Evolutionary conservation across 441 rosid genomes (phyloP), one percentile per base, ranked within the genome.

Genomic region (Viola pubescens): DNA sequence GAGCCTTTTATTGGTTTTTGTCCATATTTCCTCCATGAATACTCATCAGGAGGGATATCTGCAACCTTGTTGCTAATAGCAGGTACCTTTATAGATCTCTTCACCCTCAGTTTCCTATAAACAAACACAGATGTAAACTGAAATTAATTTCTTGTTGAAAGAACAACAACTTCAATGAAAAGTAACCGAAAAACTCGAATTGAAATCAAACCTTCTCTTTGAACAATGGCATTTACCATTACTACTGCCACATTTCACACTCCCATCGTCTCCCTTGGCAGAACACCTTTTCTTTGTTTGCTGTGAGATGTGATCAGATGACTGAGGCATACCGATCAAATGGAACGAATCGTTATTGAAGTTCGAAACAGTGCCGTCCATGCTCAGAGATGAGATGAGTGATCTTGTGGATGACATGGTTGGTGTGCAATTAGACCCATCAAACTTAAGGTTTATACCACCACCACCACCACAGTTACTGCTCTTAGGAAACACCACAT

Each of bases 1-100:
- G 90, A 84, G 54, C 90, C 90, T 75, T 84, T 84, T 48, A 84
- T 84, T 37, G 90, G 90, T 67, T 84, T 84, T 70, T 84, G 90
- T 11, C 90, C 90, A 54, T 84, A 84, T 60, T 84, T 84, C 70
- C 87, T 82, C 90, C 90, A 84, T 2, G 90, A 82, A 62, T 70
- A 82, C 71, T 84, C 90, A 73, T 84, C 90, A 3, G 87, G 77
- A 64, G 90, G 90, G 56, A 84, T 82, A 66, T 84, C 87, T 4
- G 90, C 90, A 26, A 82, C 80, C 76, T 77, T 84, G 75, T 73
- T 80, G 68, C 90, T 82, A 59, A 82, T 78, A 49, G 90, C 87
- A 66, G 90, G 87, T 19, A 84, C 90, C 69, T 80, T 84, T 53
- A 84, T 82, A 26, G 83, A 78, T 59, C 79, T 82, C 81, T 80